These are phyloP conservation scores for Macrocystidia cucumis DNA, from an alignment of 1,284 basidiomycete species.

Conservation along the genomic window DNA sequence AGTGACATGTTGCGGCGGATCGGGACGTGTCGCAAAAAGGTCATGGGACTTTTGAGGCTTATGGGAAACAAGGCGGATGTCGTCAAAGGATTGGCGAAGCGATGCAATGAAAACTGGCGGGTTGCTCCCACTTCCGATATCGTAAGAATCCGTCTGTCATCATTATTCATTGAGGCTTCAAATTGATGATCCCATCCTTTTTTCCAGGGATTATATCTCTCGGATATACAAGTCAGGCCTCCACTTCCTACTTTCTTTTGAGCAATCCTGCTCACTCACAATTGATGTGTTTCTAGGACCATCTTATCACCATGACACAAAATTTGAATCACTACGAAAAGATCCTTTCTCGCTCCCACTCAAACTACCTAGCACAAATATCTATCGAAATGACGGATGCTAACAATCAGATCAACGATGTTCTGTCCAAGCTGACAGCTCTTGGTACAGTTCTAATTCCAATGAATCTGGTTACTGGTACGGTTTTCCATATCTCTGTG, in stretches of 20 bases:
- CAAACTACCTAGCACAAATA: conserved; percentile 98
- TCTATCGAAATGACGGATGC: conserved; percentile 99
- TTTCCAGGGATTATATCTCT: conserved; percentile 84
- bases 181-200: conserved; percentile 5
- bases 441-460: conserved; percentile 96
- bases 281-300: conserved; percentile 54
- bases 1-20: conserved; percentile 73
- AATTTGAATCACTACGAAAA: conserved; percentile 99
- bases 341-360: conserved; percentile 96
- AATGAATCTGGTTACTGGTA: conserved; percentile 91
- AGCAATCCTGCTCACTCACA: background rate
- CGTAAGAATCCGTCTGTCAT: conserved; percentile 35
- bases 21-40: conserved; percentile 98
- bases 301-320: conserved; percentile 99
- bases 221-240: conserved; percentile 69
- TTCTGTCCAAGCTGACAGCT: conserved; percentile 96
- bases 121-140: conserved; percentile 98
- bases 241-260: conserved; percentile 3
- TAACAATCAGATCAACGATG: conserved; percentile 99
- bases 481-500: conserved; percentile 16
- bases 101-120: conserved; percentile 99
- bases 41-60: conserved; percentile 92
- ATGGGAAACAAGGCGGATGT: conserved; percentile 99
- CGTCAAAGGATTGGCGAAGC: conserved; percentile 96
- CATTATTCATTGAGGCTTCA: conserved; percentile 2